Conservation (phyloP, 306 rosid species). For the Pyrus betulifolia region DNA sequence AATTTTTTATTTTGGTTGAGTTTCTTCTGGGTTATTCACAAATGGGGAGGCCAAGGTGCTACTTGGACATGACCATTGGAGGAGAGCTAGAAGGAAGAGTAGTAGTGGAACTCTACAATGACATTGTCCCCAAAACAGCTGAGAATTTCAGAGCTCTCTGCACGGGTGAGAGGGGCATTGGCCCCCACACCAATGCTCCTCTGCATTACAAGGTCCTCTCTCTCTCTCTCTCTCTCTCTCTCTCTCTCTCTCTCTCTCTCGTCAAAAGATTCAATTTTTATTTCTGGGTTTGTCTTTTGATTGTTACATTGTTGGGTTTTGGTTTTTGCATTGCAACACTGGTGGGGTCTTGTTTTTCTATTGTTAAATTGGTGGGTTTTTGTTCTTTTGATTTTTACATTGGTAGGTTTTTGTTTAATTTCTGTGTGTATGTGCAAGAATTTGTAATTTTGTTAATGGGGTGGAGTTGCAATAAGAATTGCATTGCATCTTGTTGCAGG, state of each 20-base stretch:
- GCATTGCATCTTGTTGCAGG: conserved; percentile 14
- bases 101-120: conserved; percentile 52
- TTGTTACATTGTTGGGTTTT: not conserved
- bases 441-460: not conserved
- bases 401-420: not conserved
- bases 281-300: not conserved
- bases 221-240: not conserved
- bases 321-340: not conserved
- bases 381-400: not conserved
- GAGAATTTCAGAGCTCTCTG: conserved; percentile 74
- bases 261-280: not conserved
- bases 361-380: not conserved
- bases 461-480: not conserved
- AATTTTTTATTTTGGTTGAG: conserved; percentile 1
- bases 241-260: not conserved
- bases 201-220: conserved; percentile 64
- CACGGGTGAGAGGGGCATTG: conserved; percentile 63
- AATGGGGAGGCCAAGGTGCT: conserved; percentile 58
- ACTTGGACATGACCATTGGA: conserved; percentile 49
- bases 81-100: conserved; percentile 68
- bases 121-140: conserved; percentile 71
- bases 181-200: conserved; percentile 36
- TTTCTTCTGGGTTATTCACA: conserved; percentile 23
- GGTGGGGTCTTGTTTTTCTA: not conserved
- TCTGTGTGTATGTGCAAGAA: not conserved